A percentile compares a stretch with the other conserved stretches of the same genome.
These are phyloP conservation scores for Capsicum chinense DNA, from an alignment of 257 asterid genomes.

Conservation along the genomic window DNA sequence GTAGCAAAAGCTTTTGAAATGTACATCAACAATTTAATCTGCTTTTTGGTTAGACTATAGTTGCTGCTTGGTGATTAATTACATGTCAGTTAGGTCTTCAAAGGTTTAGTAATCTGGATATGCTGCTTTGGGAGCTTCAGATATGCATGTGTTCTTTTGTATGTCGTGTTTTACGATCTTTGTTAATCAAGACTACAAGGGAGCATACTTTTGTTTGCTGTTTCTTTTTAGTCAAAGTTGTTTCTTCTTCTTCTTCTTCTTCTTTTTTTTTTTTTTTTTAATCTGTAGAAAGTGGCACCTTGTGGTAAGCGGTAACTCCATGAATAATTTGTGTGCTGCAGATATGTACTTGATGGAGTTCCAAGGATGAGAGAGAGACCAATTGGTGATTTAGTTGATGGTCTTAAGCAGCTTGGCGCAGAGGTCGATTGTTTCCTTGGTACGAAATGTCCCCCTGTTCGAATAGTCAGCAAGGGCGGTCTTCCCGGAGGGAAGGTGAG, in stretches of 20 bases:
- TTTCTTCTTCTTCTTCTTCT: not conserved
- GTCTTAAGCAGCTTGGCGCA: conserved; percentile 98
- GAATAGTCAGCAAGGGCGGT: conserved; percentile 92
- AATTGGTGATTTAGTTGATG: conserved; percentile 90
- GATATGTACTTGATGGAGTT: conserved; percentile 97
- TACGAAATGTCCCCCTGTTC: conserved; percentile 94
- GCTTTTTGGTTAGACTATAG: conserved; percentile 1
- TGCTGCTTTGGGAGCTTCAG: conserved; percentile 1
- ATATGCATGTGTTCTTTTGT: conserved; percentile 8
- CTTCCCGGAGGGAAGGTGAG: conserved; percentile 95
- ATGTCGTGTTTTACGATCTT: not conserved
- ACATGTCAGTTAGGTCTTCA: conserved; percentile 8
- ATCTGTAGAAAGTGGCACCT: not conserved
- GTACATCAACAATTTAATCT: not conserved
- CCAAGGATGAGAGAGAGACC: conserved; percentile 99
- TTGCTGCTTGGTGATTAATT: not conserved
- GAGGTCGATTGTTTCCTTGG: conserved; percentile 86
- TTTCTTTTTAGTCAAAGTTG: not conserved
- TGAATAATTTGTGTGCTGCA: conserved; percentile 31
- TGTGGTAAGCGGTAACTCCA: not conserved
- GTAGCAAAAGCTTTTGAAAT: not conserved
- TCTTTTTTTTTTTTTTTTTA: not conserved
- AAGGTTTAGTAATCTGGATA: not conserved
- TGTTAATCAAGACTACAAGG: not conserved
- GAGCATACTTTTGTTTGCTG: not conserved